Evolutionary conservation across 768 basidiomycete species (phyloP), one percentile per base, ranked within the genome.

Genomic region (Candolleomyces aberdarensis): DNA sequence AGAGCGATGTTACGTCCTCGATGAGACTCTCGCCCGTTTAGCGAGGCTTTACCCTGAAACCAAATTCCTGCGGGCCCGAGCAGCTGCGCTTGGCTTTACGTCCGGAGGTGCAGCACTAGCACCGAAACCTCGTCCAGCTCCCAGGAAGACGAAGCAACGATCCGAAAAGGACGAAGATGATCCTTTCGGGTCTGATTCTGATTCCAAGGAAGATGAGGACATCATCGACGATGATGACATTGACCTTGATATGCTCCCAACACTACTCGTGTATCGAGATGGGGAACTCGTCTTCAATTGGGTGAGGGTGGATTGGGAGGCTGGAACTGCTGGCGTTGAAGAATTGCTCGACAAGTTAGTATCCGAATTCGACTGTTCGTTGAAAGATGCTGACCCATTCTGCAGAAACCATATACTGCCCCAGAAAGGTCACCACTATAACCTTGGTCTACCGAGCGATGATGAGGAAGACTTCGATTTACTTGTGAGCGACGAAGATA

Each of bases 301-400:
- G 92, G 88, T 94, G 10, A 80, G 92, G 26, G 91, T 93, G 3
- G 91, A 94, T 70, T 93, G 91, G 92, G 91, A 91, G 70, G 89
- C 88, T 0, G 87, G 85, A 13, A 68, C 74, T 39, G 81, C 80
- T n/a, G 88, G 86, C 22, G 67, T 92, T 0, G 87, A 90, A 63
- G 88, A 89, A 49, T 74, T 90, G 8, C 76, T 92, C 15, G 77
- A 80, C 66, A 84, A 79, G 89, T 91, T 62, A 58, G 82, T 67
- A 26, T 54, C 22, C 43, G 29, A 57, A 15, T 61, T 58, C 19
- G 6, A 52, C 55, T 15, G 11, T 32, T 43, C 32, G 32, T 13
- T 41, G 53, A 31, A 43, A 51, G 20, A 43, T 55, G 29, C 62
- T 40, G 22, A 43, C 53, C 50, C 52, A 36, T 39, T 64, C 57